Base-by-base conservation (phyloP, 495 filamentous ascomycete genomes). In the Talaromyces ruber region DNA sequence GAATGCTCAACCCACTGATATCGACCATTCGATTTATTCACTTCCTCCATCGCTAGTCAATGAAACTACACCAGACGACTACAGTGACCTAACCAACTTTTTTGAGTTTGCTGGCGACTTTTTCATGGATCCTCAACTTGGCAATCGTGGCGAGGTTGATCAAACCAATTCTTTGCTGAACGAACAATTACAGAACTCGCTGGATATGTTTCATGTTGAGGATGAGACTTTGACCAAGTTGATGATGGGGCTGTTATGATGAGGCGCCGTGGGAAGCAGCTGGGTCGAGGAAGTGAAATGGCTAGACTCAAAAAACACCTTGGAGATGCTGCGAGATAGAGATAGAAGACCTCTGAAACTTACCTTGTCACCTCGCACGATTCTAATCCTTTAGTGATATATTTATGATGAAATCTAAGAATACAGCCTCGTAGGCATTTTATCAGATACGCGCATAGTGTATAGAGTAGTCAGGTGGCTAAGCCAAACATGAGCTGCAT, bases 81-180 rank as follows among this genome's bases (percentile, higher is more conserved):
- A 74, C 43, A 69, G 74, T 34, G 75, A 77, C 47, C 60, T 79
- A 34, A 79, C 75, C 18, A 76, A 70, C 58, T 79, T 79, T 64
- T 79, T 79, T 62, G 76, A 77, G 60, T 72, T 75, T 57, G 75
- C 76, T 0, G 76, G 76, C 3, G 74, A 69, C 3, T 64, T 51
- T 32, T 62, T 64, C 59, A 63, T 77, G 8, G 77, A 76, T 24
- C 66, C 74, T 21, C 29, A 54, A 39, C 12, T 63, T 29, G 60
- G 58, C 25, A 47, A 63, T 30, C 53, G 65, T 26, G 22, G 26
- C 1, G 60, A 56, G 2, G 30, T 29, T 24, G 21, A 18, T 56
- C 24, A 52, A 8, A 8, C 43, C 25, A 43, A 55, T 24, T 29
- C 8, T 26, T n/a, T 57, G 18, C 12, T 7, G 26, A 47, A 18